A percentile compares a stretch with the other conserved stretches of the same genome.
These are phyloP conservation scores for Diutina pseudorugosa DNA, from an alignment of 1,139 yeast genomes.

Conservation along the genomic window DNA sequence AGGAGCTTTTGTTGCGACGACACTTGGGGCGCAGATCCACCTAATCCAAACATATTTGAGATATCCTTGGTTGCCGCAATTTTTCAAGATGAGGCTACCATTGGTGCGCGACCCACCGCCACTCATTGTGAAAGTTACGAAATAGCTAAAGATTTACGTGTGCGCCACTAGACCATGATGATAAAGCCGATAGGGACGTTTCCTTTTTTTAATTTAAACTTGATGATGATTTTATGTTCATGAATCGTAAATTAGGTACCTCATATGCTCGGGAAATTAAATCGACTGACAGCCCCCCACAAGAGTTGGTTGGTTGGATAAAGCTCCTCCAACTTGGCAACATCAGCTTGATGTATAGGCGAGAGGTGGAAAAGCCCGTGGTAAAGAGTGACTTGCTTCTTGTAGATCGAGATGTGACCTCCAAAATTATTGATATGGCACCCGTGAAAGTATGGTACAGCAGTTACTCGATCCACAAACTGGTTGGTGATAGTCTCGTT, in stretches of 20 bases:
- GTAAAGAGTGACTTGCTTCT: conserved; percentile 24
- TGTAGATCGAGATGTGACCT: conserved; percentile 23
- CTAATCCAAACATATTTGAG: conserved; percentile 57
- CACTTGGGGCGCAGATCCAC: conserved; percentile 51
- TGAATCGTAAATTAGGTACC: not conserved
- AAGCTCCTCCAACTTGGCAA: conserved; percentile 11
- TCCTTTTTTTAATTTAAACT: too few species aligned
- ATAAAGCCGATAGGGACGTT: too few species aligned
- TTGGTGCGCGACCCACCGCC: not conserved
- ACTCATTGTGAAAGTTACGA: not conserved
- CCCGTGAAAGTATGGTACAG: conserved; percentile 16
- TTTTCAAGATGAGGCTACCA: conserved; percentile 4
- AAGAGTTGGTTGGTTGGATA: conserved; percentile 15
- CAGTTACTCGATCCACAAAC: conserved; percentile 12
- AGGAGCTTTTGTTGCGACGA: conserved; percentile 63
- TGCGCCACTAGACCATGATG: not conserved
- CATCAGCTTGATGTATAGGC: conserved; percentile 20
- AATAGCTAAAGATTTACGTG: not conserved
- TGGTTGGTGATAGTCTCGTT: conserved; percentile 5
- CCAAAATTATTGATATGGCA: conserved; percentile 21
- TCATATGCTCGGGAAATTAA: conserved; percentile 23
- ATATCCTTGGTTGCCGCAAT: not conserved
- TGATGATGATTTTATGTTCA: not conserved
- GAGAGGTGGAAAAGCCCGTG: conserved; percentile 25
- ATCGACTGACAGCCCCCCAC: conserved; percentile 27